Evolutionary conservation across 768 basidiomycete genomes (phyloP).

Genomic region (Auricularia sp.): DNA sequence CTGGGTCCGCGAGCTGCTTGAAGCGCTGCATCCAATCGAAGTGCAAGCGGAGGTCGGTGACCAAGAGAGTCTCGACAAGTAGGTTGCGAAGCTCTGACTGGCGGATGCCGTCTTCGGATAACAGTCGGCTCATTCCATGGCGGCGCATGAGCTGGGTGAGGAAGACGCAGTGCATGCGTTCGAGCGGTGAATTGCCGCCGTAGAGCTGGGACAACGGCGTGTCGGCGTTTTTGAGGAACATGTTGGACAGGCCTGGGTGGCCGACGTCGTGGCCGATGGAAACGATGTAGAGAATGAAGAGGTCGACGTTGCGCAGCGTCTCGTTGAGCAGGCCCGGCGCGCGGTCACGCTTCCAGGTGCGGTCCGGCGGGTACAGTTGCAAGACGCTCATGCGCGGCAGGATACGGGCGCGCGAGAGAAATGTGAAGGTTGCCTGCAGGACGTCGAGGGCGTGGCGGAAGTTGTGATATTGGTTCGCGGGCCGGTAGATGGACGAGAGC

Average conservation of each 20-base stretch:
- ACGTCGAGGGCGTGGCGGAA: conserved; percentile 96
- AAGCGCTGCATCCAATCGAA: conserved; percentile 40
- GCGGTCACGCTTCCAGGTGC: conserved; percentile 17
- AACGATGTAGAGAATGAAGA: conserved; percentile 78
- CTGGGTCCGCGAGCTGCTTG: conserved; percentile 20
- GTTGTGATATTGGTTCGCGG: conserved; percentile 92
- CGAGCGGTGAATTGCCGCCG: conserved; percentile 81
- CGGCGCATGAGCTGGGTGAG: conserved; percentile 70
- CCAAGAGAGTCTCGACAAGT: conserved; percentile 72
- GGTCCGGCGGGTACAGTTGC: conserved; percentile 24
- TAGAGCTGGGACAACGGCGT: conserved; percentile 82
- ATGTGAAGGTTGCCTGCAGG: conserved; percentile 83
- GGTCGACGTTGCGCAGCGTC: conserved; percentile 46
- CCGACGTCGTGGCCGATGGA: conserved; percentile 97
- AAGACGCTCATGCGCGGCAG: conserved; percentile 58
- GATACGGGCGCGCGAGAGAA: conserved; percentile 66
- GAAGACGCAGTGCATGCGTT: conserved; percentile 83
- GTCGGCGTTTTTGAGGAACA: conserved; percentile 93
- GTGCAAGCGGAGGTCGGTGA: conserved; percentile 83
- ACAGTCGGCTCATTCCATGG: conserved; percentile 60
- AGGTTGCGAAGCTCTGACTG: conserved; percentile 51
- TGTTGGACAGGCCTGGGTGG: conserved; percentile 89
- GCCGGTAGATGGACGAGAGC: conserved; percentile 84
- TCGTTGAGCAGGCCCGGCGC: conserved; percentile 10
- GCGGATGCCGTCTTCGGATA: conserved; percentile 17